phyloP scores from a whole-genome alignment of 768 basidiomycete genomes.

The Agaricus blazei region DNA sequence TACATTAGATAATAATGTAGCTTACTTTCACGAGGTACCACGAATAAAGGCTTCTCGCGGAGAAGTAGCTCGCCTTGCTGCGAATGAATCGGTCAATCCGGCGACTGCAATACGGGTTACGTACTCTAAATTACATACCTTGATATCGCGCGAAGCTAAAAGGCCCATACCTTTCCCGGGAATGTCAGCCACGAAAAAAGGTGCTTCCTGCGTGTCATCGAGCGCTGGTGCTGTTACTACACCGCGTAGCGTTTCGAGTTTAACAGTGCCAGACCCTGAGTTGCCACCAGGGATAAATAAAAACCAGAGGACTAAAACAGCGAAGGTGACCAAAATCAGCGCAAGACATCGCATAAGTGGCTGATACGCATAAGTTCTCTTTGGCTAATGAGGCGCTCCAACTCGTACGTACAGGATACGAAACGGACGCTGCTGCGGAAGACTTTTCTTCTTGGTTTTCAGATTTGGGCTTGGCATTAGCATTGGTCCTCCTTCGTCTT shows the following conservation, averaged over 20 bases:
- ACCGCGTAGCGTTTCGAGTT: neutral
- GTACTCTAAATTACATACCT: constrained; percentile 24
- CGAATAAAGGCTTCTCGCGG: constrained; percentile 49
- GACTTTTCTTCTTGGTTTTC: neutral
- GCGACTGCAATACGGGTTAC: neutral
- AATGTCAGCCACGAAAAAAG: constrained; percentile 35
- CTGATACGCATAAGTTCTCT: neutral
- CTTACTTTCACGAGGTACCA: constrained; percentile 46
- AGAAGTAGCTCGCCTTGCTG: constrained; percentile 59
- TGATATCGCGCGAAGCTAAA: constrained; percentile 46
- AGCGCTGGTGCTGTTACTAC: neutral
- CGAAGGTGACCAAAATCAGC: neutral
- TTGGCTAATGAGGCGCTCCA: neutral
- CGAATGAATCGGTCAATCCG: neutral
- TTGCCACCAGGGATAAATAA: neutral
- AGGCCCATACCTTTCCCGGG: constrained; percentile 53
- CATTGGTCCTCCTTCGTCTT: constrained; percentile 1
- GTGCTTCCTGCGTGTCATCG: neutral
- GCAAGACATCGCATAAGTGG: neutral
- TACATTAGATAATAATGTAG: neutral
- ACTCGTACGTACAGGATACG: neutral
- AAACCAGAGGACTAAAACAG: neutral
- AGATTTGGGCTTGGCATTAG: neutral
- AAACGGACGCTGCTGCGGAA: neutral
- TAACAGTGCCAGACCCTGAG: neutral